Evolutionary conservation across 306 rosid species (phyloP).

Genomic region (Aeschynomene evenia): DNA sequence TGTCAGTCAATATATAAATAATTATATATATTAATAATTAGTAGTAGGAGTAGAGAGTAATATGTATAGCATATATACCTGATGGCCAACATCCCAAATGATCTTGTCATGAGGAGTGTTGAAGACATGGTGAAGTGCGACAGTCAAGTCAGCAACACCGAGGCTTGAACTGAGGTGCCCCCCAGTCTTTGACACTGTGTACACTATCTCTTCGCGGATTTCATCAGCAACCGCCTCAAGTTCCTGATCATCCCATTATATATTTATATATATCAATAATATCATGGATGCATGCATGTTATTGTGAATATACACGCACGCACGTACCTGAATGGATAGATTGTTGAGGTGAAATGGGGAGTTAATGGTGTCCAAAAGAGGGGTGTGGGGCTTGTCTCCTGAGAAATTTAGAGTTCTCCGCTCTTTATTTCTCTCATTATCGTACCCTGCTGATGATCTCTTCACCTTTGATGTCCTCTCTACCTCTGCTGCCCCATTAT

Average conservation of each 20-base stretch:
- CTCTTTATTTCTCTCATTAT: background rate
- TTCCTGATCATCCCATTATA: conserved; percentile 42
- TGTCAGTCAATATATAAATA: conserved; percentile 21
- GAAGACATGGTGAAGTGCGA: conserved; percentile 70
- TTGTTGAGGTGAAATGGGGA: conserved; percentile 62
- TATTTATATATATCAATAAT: too few relatives aligned
- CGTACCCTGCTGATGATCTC: too few relatives aligned
- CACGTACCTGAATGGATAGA: conserved; percentile 51
- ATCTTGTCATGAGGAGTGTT: conserved; percentile 62
- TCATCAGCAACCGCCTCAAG: conserved; percentile 54
- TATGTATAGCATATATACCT: too few relatives aligned
- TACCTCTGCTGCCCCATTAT: conserved; percentile 8
- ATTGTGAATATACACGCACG: too few relatives aligned
- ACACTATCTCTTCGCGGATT: conserved; percentile 57
- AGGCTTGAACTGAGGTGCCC: conserved; percentile 77
- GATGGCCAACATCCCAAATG: conserved; percentile 80
- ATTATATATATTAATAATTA: too few relatives aligned
- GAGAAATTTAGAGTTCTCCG: conserved; percentile 44
- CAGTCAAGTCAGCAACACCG: conserved; percentile 63
- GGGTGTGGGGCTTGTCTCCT: conserved; percentile 63
- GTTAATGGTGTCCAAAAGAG: conserved; percentile 57
- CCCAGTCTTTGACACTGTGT: conserved; percentile 49
- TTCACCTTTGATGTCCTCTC: conserved; percentile 4
- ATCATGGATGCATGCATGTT: too few relatives aligned
- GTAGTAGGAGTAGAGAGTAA: too few relatives aligned